Percentiles rank a stretch among this genome's conserved stretches.
These are phyloP conservation scores for Nematodospora anomalae DNA, from an alignment of 1,139 yeast species.

Conservation along the genomic window DNA sequence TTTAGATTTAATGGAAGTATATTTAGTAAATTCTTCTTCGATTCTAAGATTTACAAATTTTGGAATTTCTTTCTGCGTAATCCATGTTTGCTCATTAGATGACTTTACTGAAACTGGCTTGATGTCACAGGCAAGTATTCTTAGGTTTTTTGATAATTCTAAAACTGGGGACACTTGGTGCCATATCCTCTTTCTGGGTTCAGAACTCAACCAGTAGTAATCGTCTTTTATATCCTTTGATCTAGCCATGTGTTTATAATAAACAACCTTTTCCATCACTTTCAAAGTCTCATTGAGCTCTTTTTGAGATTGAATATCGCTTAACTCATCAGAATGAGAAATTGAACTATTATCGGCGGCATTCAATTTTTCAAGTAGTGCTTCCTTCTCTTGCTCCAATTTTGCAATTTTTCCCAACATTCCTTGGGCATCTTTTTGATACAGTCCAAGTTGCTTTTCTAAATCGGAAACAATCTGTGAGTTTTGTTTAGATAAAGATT, in stretches of 20 bases:
- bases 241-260: constrained; percentile 29
- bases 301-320: constrained; percentile 31
- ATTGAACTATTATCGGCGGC: constrained; percentile 13
- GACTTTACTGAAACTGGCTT: constrained; percentile 10
- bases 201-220: constrained; percentile 21
- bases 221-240: constrained; percentile 12
- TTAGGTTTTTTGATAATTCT: constrained; percentile 16
- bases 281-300: constrained; percentile 29
- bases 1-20: constrained; percentile 8
- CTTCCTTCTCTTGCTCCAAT: constrained; percentile 19
- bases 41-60: constrained; percentile 18
- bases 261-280: constrained; percentile 37
- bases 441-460: constrained; percentile 20
- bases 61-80: constrained; percentile 18
- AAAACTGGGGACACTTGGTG: constrained; percentile 10
- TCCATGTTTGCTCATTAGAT: constrained; percentile 8
- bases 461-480: constrained; percentile 18
- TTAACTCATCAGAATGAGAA: constrained; percentile 13
- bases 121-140: constrained; percentile 17
- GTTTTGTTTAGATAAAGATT: constrained; percentile 28
- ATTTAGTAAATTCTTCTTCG: constrained; percentile 15
- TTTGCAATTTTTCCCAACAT: constrained; percentile 12
- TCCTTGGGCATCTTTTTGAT: constrained; percentile 17
- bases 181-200: constrained; percentile 2
- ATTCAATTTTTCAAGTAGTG: constrained; percentile 21